Conservation (phyloP, 2,329 filamentous ascomycete genomes). For the Ascochyta rabiei region DNA sequence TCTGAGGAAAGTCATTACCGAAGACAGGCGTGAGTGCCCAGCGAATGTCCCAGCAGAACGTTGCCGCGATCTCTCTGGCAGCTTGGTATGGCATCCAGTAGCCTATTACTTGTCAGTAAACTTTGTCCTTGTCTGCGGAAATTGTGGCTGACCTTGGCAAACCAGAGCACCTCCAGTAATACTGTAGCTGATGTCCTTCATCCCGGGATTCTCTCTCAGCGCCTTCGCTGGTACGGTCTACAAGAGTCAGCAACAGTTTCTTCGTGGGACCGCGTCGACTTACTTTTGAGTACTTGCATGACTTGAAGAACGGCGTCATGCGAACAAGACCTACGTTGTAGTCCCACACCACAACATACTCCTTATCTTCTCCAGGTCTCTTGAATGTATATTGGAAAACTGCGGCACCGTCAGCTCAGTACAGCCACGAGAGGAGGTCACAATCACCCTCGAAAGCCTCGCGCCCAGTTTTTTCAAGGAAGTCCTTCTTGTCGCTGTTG, state of each 20-base stretch:
- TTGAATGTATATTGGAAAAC: constrained; percentile 86
- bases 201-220: constrained; percentile 69
- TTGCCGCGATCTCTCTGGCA: constrained; percentile 84
- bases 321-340: constrained; percentile 93
- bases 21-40: constrained; percentile 89
- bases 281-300: constrained; percentile 85
- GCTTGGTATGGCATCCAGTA: constrained; percentile 96
- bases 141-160: constrained; percentile 66
- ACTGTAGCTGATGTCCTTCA: constrained; percentile 89
- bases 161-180: constrained; percentile 91
- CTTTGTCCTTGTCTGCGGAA: background rate
- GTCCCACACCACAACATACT: constrained; percentile 91
- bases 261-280: constrained; percentile 22
- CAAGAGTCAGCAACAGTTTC: constrained; percentile 17
- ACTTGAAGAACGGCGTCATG: constrained; percentile 95
- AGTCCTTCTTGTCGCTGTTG: constrained; percentile 90
- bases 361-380: constrained; percentile 66
- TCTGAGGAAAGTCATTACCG: constrained; percentile 76
- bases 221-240: constrained; percentile 91
- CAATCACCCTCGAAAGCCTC: constrained; percentile 84
- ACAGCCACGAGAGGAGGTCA: background rate
- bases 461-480: constrained; percentile 82
- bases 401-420: constrained; percentile 46
- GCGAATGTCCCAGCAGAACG: constrained; percentile 85
- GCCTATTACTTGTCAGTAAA: constrained; percentile 58